These are phyloP conservation scores for Brassica nigra DNA, from an alignment of 345 rosid genomes.

Conservation along the genomic window DNA sequence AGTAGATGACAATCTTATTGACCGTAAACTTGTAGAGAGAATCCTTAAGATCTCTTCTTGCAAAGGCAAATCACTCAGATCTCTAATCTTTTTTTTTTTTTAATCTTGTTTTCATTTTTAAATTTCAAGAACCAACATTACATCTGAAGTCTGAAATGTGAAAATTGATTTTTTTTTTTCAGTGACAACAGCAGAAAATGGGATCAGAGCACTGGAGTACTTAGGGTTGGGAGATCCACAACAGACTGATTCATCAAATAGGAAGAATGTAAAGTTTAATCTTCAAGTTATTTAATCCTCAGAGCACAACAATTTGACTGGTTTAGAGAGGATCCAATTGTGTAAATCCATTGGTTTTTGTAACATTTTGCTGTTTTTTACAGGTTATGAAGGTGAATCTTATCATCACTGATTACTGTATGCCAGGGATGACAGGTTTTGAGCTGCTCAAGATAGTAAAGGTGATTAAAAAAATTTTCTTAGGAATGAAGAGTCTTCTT, in stretches of 20 bases:
- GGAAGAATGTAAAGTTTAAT: slow-evolving; percentile 20
- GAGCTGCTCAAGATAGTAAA: slow-evolving; percentile 81
- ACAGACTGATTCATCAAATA: slow-evolving; percentile 14
- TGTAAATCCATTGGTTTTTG: background rate
- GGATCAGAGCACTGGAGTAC: slow-evolving; percentile 67
- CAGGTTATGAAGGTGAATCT: slow-evolving; percentile 70
- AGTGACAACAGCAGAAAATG: slow-evolving; percentile 88
- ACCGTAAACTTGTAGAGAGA: slow-evolving; percentile 66
- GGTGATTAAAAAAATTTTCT: slow-evolving; percentile 36
- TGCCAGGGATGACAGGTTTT: slow-evolving; percentile 95
- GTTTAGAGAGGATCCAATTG: background rate
- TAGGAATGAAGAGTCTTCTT: background rate
- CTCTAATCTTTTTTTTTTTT: background rate
- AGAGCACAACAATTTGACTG: background rate
- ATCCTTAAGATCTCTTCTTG: slow-evolving; percentile 71
- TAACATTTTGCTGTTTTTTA: background rate
- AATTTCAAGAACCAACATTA: background rate
- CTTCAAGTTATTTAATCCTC: background rate
- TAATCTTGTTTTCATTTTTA: too few species aligned
- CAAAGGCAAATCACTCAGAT: slow-evolving; percentile 47
- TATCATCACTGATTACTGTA: slow-evolving; percentile 85
- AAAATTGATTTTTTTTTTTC: background rate
- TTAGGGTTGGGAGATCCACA: slow-evolving; percentile 59
- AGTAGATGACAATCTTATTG: slow-evolving; percentile 78
- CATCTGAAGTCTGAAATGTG: background rate